Evolutionary conservation across 306 rosid genomes (phyloP).

Genomic region (Crataegus laevigata): DNA sequence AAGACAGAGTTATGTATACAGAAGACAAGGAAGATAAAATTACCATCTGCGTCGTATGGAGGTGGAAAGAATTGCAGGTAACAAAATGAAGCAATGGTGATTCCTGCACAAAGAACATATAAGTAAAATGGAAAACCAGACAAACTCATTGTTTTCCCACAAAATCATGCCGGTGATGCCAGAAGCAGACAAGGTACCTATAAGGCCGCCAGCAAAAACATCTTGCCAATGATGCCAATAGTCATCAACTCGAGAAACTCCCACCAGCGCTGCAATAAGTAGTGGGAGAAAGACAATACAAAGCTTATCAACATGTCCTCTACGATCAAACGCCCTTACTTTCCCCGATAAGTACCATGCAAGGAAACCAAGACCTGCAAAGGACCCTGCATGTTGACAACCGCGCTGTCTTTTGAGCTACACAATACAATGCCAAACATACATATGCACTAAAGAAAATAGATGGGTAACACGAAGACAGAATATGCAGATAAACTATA

Average conservation of each 20-base stretch:
- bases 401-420: constrained; percentile 4
- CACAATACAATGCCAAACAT: not conserved
- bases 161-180: not conserved
- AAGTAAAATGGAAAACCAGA: not conserved
- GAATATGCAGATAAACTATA: not conserved
- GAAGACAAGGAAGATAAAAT: not conserved
- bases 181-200: constrained; percentile 37
- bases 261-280: constrained; percentile 69
- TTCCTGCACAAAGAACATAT: constrained; percentile 43
- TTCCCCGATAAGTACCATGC: constrained; percentile 83
- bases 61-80: constrained; percentile 96
- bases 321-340: constrained; percentile 65
- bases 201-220: constrained; percentile 74
- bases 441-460: not conserved
- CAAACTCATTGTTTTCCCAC: not conserved
- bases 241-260: constrained; percentile 87
- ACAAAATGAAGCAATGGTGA: constrained; percentile 61
- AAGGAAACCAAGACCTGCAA: constrained; percentile 77
- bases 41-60: constrained; percentile 73
- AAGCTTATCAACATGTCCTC: constrained; percentile 78
- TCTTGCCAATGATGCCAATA: constrained; percentile 99
- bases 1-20: not conserved
- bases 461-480: not conserved
- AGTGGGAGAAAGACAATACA: constrained; percentile 62
- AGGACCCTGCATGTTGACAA: constrained; percentile 66